Evolutionary conservation across 441 rosid species (phyloP), one percentile per base, ranked within the genome.

Genomic region (Flueggea neowawraea): DNA sequence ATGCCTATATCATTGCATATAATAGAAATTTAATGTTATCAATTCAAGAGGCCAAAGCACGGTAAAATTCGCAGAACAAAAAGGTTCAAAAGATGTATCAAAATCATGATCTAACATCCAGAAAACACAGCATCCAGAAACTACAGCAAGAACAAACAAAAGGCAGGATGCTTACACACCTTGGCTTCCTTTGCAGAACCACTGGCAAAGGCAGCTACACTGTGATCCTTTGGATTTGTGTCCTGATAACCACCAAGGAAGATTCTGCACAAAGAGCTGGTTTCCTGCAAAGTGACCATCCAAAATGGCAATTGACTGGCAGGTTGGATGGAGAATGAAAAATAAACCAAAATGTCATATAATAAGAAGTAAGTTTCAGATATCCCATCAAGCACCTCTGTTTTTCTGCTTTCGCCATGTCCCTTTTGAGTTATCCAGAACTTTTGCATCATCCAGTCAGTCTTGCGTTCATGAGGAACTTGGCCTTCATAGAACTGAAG

Each of bases 401-500:
- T 65, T 55, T 65, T 66, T 67, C 61, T 62, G 60, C 73, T 65
- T 44, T 67, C 75, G 28, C 33, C 16, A 9, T 10, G 56, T 45
- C 60, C 77, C 64, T 73, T 71, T 60, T 13, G 56, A 54, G 74
- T 80, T 31, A 75, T 57, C 53, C 69, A 75, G 69, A 67, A 87
- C 48, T 75, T 66, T 52, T 75, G 77, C 88, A 84, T 80, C 68
- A 84, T 28, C 86, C 86, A 84, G 63, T 71, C 61, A 14, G 80
- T 78, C 69, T 76, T 77, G 52, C 0, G 41, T 59, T 53, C 73
- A 15, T 50, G 12, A 41, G 70, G 80, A 16, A 50, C 73, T 66
- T 59, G 68, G 33, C 73, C 80, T 52, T 74, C 73, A 47, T 22
- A 72, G 70, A 63, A 82, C 44, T 77, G 73, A 8, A 65, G 67